Percentiles rank a stretch among this genome's conserved stretches.
These are phyloP conservation scores for Cyclotella sp. DNA, from an alignment of 108 stramenopile species.

Conservation along the genomic window DNA sequence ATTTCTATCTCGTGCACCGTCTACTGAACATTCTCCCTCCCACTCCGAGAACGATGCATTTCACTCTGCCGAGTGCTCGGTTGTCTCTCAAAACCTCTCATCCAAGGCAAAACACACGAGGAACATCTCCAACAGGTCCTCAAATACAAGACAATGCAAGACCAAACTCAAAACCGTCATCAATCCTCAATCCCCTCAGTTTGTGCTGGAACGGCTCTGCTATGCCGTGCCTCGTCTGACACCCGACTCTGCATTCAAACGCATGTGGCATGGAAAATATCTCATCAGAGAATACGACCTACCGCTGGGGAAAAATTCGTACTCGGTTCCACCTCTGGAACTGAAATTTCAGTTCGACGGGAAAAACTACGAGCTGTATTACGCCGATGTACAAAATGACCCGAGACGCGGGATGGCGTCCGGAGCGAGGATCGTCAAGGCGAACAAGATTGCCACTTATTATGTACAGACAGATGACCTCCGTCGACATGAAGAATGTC, in stretches of 20 bases:
- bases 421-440: not conserved
- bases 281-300: not conserved
- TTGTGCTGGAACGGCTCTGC: not conserved
- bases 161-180: no score
- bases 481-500: constrained; percentile 25
- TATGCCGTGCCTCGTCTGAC: not conserved
- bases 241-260: not conserved
- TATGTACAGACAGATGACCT: constrained; percentile 37
- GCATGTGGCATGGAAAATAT: not conserved
- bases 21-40: no score
- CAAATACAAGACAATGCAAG: no score
- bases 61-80: no score
- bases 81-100: no score
- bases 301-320: not conserved
- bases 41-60: no score
- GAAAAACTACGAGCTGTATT: constrained; percentile 7
- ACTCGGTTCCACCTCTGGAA: not conserved
- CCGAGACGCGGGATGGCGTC: not conserved
- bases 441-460: constrained; percentile 14
- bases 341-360: not conserved
- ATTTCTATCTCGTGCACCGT: not conserved
- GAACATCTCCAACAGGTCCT: no score
- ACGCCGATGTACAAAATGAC: not conserved
- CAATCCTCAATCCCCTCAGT: no score
- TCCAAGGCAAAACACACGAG: no score